These are phyloP conservation scores for Harringtonia lauricola DNA, from an alignment of 2,329 filamentous ascomycete genomes.

Conservation along the genomic window DNA sequence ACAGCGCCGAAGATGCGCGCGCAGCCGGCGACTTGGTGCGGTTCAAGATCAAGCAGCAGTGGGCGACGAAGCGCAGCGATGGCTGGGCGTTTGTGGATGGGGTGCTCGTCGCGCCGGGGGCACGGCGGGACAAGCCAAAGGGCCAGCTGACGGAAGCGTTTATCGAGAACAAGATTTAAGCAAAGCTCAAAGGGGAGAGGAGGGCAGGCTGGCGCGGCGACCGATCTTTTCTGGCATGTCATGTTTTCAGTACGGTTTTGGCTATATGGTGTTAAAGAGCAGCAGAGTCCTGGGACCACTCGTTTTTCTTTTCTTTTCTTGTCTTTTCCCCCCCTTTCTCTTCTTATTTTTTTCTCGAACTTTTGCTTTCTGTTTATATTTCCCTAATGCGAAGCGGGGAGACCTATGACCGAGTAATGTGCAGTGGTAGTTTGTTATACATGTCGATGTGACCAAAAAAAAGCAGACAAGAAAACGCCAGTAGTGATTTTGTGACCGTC, in stretches of 20 bases:
- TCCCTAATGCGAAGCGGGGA: conserved; percentile 5
- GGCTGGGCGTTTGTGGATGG: conserved; percentile 56
- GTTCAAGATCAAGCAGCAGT: conserved; percentile 57
- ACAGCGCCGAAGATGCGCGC: conserved; percentile 83
- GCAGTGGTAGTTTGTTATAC: conserved; percentile 1
- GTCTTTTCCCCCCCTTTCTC: background rate
- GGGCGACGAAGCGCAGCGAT: conserved; percentile 51
- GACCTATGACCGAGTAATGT: conserved; percentile 1
- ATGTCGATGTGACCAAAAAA: conserved; percentile 1
- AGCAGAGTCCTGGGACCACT: background rate
- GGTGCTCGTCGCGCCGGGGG: conserved; percentile 27
- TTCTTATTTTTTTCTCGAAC: background rate
- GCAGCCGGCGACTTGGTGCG: conserved; percentile 81
- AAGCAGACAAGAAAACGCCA: conserved; percentile 1
- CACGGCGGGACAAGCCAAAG: conserved; percentile 2
- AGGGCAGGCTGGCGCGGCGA: background rate
- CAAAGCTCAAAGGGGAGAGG: background rate
- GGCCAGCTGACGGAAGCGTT: conserved; percentile 26
- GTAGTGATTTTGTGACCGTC: conserved; percentile 1
- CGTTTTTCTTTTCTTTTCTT: background rate
- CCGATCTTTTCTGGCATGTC: background rate
- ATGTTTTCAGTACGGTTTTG: background rate
- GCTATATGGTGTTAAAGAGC: background rate
- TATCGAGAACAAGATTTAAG: background rate
- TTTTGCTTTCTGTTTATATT: background rate